phyloP scores from a whole-genome alignment of 208 protist genomes.

The Wallacemonas sp. region DNA sequence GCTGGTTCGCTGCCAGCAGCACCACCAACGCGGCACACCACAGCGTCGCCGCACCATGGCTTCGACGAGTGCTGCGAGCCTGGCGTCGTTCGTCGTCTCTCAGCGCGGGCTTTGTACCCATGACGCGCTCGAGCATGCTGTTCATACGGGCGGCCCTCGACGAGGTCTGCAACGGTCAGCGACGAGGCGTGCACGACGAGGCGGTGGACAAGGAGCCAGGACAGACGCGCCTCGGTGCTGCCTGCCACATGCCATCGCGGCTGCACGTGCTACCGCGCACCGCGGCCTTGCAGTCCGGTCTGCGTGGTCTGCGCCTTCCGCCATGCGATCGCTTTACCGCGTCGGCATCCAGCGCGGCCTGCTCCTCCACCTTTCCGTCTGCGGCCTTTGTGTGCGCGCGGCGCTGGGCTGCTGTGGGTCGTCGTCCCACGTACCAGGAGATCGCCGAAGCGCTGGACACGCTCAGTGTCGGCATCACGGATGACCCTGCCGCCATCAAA shows the following conservation, averaged over 20 bases:
- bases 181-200: too few relatives aligned
- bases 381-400: conserved; percentile 21
- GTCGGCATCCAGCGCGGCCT: neutral
- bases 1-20: too few relatives aligned
- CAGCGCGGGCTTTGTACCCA: neutral
- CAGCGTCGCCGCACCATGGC: neutral
- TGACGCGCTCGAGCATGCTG: neutral
- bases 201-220: too few relatives aligned
- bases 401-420: conserved; percentile 26
- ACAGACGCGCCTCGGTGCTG: too few relatives aligned
- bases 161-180: too few relatives aligned
- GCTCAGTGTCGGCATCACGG: conserved; percentile 48
- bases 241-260: neutral
- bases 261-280: neutral
- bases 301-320: neutral
- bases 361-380: neutral
- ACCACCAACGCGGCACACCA: too few relatives aligned
- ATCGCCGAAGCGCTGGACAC: conserved; percentile 52
- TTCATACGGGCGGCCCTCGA: neutral
- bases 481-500: conserved; percentile 49
- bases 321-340: neutral
- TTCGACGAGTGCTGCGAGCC: neutral
- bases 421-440: conserved; percentile 58
- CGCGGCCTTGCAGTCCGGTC: neutral
- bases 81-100: neutral